Percentiles rank a stretch among this genome's conserved stretches.
Conservation (phyloP, 208 protist genomes). For the Borovskyia barvae region DNA sequence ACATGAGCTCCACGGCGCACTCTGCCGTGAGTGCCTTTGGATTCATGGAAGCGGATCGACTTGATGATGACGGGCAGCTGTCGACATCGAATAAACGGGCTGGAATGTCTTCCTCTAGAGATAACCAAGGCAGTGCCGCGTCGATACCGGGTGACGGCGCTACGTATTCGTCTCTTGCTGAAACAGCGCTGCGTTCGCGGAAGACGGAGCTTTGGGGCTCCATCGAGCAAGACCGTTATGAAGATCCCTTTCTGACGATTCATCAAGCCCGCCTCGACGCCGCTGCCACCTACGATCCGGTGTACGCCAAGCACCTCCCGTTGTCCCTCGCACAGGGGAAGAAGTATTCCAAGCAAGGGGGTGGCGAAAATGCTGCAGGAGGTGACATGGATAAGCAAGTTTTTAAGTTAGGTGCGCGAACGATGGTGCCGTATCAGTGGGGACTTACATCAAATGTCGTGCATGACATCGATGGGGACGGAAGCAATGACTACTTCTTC, state of each 20-base stretch:
- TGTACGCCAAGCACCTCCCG: slow-evolving; percentile 54
- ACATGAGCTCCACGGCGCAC: background rate
- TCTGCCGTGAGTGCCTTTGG: slow-evolving; percentile 53
- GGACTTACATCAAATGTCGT: slow-evolving; percentile 44
- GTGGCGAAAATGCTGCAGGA: slow-evolving; percentile 67
- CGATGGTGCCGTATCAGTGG: slow-evolving; percentile 51
- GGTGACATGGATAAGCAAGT: slow-evolving; percentile 71
- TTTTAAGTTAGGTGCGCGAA: slow-evolving; percentile 38
- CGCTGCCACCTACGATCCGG: slow-evolving; percentile 52
- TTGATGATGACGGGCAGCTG: slow-evolving; percentile 18
- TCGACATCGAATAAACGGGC: too few species aligned
- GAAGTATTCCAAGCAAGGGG: slow-evolving; percentile 59
- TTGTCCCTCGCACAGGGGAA: slow-evolving; percentile 61
- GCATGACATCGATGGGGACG: slow-evolving; percentile 78
- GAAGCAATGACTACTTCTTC: slow-evolving; percentile 71
- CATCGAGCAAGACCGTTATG: slow-evolving; percentile 68
- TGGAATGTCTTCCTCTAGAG: too few species aligned
- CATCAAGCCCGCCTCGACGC: slow-evolving; percentile 88
- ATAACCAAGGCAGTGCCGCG: too few species aligned
- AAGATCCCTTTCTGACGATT: slow-evolving; percentile 72
- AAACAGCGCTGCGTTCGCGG: background rate
- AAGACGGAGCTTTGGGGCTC: slow-evolving; percentile 57
- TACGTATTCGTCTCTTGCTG: too few species aligned
- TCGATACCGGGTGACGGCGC: too few species aligned
- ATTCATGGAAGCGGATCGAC: slow-evolving; percentile 57